A percentile compares a stretch with the other conserved stretches of the same genome.
These are phyloP conservation scores for Leccinum pellstonianum DNA, from an alignment of 768 basidiomycete species.

Conservation along the genomic window DNA sequence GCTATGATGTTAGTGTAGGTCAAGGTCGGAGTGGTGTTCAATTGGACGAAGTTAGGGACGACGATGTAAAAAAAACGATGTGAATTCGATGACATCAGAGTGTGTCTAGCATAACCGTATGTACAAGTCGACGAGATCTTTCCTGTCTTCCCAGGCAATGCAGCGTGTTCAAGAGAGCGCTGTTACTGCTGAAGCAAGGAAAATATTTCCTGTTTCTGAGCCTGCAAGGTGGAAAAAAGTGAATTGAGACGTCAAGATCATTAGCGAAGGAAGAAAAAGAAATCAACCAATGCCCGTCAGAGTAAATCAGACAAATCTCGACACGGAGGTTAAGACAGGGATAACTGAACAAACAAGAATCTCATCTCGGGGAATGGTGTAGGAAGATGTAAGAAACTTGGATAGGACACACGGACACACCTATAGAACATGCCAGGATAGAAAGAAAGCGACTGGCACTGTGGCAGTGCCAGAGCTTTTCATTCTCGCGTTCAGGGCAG, in stretches of 20 bases:
- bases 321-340: conserved; percentile 32
- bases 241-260: not conserved
- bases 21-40: not conserved
- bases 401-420: not conserved
- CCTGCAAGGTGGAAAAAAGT: not conserved
- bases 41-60: not conserved
- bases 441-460: no score
- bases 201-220: not conserved
- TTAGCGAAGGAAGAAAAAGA: not conserved
- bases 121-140: not conserved
- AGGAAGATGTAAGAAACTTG: not conserved
- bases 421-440: not conserved
- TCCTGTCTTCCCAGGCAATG: not conserved
- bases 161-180: not conserved
- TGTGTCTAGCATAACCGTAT: not conserved
- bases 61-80: not conserved
- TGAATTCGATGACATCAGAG: no score
- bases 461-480: not conserved
- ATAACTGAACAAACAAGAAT: conserved; percentile 26
- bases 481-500: no score
- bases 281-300: not conserved
- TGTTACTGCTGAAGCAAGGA: not conserved
- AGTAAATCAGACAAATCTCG: conserved; percentile 11
- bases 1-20: not conserved
- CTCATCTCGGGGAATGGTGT: conserved; percentile 17